phyloP scores from a whole-genome alignment of 495 filamentous ascomycete genomes.

The Collariella sp. region DNA sequence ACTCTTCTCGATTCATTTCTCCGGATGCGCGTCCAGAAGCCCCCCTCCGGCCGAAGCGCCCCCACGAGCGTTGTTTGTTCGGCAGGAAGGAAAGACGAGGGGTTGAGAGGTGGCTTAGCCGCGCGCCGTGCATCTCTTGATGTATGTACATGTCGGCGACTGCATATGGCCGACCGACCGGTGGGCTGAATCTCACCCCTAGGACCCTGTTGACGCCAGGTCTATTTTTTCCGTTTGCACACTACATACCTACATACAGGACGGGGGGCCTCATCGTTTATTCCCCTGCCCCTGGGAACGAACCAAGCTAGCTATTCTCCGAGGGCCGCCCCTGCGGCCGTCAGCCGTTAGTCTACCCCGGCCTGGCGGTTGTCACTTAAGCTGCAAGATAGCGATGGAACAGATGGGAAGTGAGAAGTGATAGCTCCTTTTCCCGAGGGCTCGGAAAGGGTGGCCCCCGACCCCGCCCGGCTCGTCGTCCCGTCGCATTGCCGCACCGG shows the following conservation, averaged over 20 bases:
- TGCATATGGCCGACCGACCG: background rate
- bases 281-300: background rate
- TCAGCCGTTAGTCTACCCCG: conserved; percentile 2
- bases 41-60: conserved; percentile 9
- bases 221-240: conserved; percentile 1
- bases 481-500: background rate
- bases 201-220: background rate
- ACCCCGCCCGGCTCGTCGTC: background rate
- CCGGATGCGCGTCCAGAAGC: background rate
- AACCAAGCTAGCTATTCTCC: too few relatives aligned
- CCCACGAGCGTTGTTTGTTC: background rate
- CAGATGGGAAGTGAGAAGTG: background rate
- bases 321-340: too few relatives aligned
- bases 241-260: background rate
- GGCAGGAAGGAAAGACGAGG: background rate
- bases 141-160: conserved; percentile 1
- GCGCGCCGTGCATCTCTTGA: background rate
- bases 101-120: background rate
- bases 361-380: background rate
- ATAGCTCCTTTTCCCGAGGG: too few relatives aligned
- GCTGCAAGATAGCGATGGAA: conserved; percentile 7
- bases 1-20: background rate
- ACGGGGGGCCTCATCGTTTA: background rate
- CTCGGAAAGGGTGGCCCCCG: too few relatives aligned
- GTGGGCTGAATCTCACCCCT: background rate